phyloP scores from a whole-genome alignment of 2,329 filamentous ascomycete species.

The Nothophoma quercina region DNA sequence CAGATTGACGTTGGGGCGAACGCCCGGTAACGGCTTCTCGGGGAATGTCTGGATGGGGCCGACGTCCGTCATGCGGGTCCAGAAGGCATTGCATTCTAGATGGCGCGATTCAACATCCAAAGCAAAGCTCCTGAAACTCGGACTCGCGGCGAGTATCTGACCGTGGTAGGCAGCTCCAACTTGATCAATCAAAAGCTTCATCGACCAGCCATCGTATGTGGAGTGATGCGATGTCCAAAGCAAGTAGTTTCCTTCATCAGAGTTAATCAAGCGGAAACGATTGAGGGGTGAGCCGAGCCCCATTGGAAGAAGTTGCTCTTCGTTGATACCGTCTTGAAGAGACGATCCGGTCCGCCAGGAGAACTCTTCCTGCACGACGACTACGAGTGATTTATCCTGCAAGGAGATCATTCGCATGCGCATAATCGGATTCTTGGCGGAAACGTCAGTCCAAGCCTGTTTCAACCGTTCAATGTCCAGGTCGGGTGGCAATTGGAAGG shows the following conservation, averaged over 20 bases:
- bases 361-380: no score
- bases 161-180: neutral
- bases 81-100: neutral
- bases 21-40: neutral
- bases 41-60: neutral
- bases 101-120: no score
- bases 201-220: constrained; percentile 9
- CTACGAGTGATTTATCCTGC: neutral
- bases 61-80: neutral
- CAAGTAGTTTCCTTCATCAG: neutral
- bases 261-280: no score
- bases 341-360: no score
- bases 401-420: constrained; percentile 46
- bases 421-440: constrained; percentile 53
- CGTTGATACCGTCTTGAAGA: no score
- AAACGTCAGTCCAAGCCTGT: constrained; percentile 51
- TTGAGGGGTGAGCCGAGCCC: no score
- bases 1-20: no score
- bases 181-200: constrained; percentile 1
- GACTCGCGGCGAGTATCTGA: neutral
- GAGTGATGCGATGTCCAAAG: constrained; percentile 10
- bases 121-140: neutral
- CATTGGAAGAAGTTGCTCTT: no score
- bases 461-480: constrained; percentile 42
- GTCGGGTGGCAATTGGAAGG: constrained; percentile 36